Evolutionary conservation across 495 filamentous ascomycete genomes (phyloP), one percentile per base, ranked within the genome.

Genomic region (Penicillium daleae): DNA sequence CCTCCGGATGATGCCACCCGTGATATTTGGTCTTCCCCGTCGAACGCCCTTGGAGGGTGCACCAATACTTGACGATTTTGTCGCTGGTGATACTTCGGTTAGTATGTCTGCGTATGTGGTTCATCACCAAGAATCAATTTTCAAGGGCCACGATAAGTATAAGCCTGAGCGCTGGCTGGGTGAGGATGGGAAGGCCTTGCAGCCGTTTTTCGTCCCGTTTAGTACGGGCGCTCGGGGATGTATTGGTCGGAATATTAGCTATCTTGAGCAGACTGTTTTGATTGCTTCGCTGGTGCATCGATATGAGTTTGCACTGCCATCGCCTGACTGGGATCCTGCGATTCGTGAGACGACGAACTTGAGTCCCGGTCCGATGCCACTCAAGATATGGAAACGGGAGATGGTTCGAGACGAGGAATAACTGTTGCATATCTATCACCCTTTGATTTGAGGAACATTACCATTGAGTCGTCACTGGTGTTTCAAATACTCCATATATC

Each of bases 221-320:
- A 72, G 68, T 56, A 67, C 75, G 2, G 77, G 78, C 2, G 72
- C 76, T 0, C 49, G 78, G 33, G 77, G 72, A 0, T 81, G 77
- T 57, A 81, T 82, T 68, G 78, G 79, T 12, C 65, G 75, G 0
- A 79, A 78, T 65, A 79, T 82, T 33, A 71, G 65, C 13, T 78
- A 76, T 56, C 65, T 79, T 2, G 76, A 78, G 62, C 76, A 79
- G 50, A 66, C 68, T 0, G 66, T 78, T 7, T 42, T 78, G 2
- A 27, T 80, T 8, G 77, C 78, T 12, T 71, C 68, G 4, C 39
- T 81, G 40, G 65, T 79, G 0, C 70, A 76, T 62, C 63, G 72
- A 2, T 79, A 69, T 60, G 73, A 78, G 7, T 73, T 80, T 60
- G 70, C 68, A n/a, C 59, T 78, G 54, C 72, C 72, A 40, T 27